Evolutionary conservation across 495 filamentous ascomycete genomes (phyloP).

Genomic region (Daldinia grandis): DNA sequence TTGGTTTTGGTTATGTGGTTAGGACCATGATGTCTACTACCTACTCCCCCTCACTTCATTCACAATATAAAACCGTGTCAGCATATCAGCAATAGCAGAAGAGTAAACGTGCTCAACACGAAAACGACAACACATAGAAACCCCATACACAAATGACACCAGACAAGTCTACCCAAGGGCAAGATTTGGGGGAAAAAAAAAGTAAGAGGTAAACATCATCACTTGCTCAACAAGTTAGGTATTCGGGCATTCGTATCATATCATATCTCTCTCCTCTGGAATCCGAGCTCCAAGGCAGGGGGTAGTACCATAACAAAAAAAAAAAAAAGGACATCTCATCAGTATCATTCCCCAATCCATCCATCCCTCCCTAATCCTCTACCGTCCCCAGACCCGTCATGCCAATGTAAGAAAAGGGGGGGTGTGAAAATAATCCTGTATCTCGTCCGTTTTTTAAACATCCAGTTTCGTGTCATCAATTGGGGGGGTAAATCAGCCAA

Average conservation of each 20-base stretch:
- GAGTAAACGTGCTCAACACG: background rate
- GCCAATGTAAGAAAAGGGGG: background rate
- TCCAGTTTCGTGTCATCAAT: slow-evolving; percentile 18
- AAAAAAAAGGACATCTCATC: background rate
- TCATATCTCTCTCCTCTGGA: background rate
- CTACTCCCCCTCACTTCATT: background rate
- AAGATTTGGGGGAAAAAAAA: background rate
- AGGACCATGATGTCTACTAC: slow-evolving; percentile 1
- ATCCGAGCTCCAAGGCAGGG: background rate
- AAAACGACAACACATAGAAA: background rate
- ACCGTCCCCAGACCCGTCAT: background rate
- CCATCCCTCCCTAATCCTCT: background rate
- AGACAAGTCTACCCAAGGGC: background rate
- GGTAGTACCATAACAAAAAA: background rate
- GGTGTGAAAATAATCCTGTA: slow-evolving; percentile 30
- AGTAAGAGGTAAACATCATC: slow-evolving; percentile 2
- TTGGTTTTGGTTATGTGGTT: background rate
- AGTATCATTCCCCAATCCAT: background rate
- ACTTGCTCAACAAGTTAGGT: slow-evolving; percentile 1
- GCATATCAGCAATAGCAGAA: slow-evolving; percentile 3
- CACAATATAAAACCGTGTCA: background rate
- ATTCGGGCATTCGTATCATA: slow-evolving; percentile 13
- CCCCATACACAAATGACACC: background rate
- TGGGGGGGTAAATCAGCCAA: background rate
- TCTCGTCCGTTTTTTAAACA: slow-evolving; percentile 24